phyloP scores from a whole-genome alignment of 345 rosid species.

The Raphanus raphanistrum region DNA sequence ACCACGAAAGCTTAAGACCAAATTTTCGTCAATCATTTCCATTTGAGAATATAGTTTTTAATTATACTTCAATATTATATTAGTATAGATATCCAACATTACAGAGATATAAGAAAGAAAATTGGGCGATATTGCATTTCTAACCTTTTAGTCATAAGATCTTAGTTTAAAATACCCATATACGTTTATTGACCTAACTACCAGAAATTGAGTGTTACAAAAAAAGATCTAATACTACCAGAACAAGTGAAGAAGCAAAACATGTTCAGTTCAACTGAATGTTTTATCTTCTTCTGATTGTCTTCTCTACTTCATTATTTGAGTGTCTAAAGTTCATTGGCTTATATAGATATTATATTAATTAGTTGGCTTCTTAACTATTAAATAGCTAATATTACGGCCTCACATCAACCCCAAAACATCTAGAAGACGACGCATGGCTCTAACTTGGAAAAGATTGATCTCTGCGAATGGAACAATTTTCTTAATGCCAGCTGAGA shows the following conservation, averaged over 20 bases:
- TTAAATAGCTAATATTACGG: slow-evolving; percentile 10
- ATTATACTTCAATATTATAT: neutral
- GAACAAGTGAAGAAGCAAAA: slow-evolving; percentile 39
- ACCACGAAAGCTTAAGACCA: slow-evolving; percentile 2
- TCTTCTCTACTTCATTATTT: slow-evolving; percentile 34
- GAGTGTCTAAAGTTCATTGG: slow-evolving; percentile 33
- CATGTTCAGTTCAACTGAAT: slow-evolving; percentile 42
- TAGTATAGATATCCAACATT: neutral
- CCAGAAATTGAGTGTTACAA: too few species aligned
- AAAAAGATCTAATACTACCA: neutral
- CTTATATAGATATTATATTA: slow-evolving; percentile 1
- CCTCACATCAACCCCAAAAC: slow-evolving; percentile 21
- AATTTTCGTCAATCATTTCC: neutral
- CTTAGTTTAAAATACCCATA: neutral
- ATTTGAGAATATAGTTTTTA: neutral
- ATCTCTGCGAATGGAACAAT: slow-evolving; percentile 37
- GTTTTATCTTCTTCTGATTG: slow-evolving; percentile 37
- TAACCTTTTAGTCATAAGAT: neutral
- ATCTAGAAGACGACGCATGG: slow-evolving; percentile 32
- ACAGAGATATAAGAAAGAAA: neutral
- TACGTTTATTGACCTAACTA: slow-evolving; percentile 5
- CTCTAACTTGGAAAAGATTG: slow-evolving; percentile 29
- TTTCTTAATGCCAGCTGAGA: slow-evolving; percentile 26
- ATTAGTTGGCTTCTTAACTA: slow-evolving; percentile 20
- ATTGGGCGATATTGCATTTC: neutral